These are phyloP conservation scores for Tympanopsis confertula DNA, from an alignment of 2,329 filamentous ascomycete species.

Conservation along the genomic window DNA sequence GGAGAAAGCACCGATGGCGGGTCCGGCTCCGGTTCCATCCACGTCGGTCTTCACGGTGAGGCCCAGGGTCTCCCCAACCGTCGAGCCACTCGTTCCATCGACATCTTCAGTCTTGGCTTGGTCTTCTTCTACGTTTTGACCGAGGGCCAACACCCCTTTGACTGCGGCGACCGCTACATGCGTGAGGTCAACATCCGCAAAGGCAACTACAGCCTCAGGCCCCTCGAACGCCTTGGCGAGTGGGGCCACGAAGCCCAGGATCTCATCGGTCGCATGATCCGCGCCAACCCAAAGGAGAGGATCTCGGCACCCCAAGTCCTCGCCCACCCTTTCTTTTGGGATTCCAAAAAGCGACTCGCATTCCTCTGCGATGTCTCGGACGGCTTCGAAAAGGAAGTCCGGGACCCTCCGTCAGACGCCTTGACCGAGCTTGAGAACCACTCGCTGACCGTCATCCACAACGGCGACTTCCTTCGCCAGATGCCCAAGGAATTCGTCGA, in stretches of 20 bases:
- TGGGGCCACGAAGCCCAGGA: slow-evolving; percentile 80
- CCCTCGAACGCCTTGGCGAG: slow-evolving; percentile 66
- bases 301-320: slow-evolving; percentile 65
- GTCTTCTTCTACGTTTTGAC: slow-evolving; percentile 99
- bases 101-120: slow-evolving; percentile 91
- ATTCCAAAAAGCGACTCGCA: slow-evolving; percentile 71
- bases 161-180: slow-evolving; percentile 89
- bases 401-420: slow-evolving; percentile 65
- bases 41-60: too few species aligned
- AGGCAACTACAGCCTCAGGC: slow-evolving; percentile 62
- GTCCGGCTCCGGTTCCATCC: not conserved
- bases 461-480: slow-evolving; percentile 65
- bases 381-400: slow-evolving; percentile 84
- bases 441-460: slow-evolving; percentile 36
- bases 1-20: not conserved
- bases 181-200: slow-evolving; percentile 96
- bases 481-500: slow-evolving; percentile 77
- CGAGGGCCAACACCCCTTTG: slow-evolving; percentile 82
- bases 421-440: slow-evolving; percentile 47
- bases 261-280: slow-evolving; percentile 75
- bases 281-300: slow-evolving; percentile 48
- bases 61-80: slow-evolving; percentile 55
- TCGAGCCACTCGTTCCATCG: slow-evolving; percentile 86
- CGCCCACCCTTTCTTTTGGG: slow-evolving; percentile 95
- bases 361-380: slow-evolving; percentile 94